Evolutionary conservation across 768 basidiomycete genomes (phyloP), one percentile per base, ranked within the genome.

Genomic region (Tremella fuciformis): DNA sequence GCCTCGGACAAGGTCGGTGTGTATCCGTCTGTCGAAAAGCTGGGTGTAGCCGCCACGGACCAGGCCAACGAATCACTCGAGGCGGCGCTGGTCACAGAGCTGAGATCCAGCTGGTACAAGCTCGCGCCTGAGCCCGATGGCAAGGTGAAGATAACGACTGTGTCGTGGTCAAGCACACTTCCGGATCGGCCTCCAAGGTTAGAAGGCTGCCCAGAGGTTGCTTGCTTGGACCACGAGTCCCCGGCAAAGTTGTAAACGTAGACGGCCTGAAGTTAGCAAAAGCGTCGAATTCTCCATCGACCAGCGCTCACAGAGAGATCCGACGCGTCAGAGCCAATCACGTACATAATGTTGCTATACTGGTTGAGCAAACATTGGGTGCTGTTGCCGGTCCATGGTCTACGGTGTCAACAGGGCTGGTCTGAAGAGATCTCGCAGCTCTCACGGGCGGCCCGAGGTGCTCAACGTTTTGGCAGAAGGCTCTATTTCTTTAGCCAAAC

Each of bases 161-260:
- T 97, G 76, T 97, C 92, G 64, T 94, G 92, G 78, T 97, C 92
- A 34, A 97, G 82, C 60, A 94, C 85, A 24, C 88, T 83, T 24
- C 67, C 58, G 1, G 80, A 81, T 67, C 85, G 86, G 1, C 59
- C 59, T 13, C 81, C 75, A 3, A 84, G 82, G 73, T 91, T 85
- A 29, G 68, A 39, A 1, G 77, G 77, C 8, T 66, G 63, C 18
- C 64, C 64, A 24, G 71, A 61, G 13, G 77, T 82, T 1, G 80
- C 64, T 71, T 97, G 92, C 1, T 82, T 87, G 2, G 87, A 83
- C 92, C 92, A 94, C 0, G 86, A 63, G 29, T 67, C 55, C 22
- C 61, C 59, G 21, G 63, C 72, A 6, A 86, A 88, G 68, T 91
- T 83, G 79, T 86, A 96, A 59, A 96, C 88, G 79, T 91, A 85